Evolutionary conservation across 1,284 basidiomycete species (phyloP).

Genomic region (Fomes fomentarius): DNA sequence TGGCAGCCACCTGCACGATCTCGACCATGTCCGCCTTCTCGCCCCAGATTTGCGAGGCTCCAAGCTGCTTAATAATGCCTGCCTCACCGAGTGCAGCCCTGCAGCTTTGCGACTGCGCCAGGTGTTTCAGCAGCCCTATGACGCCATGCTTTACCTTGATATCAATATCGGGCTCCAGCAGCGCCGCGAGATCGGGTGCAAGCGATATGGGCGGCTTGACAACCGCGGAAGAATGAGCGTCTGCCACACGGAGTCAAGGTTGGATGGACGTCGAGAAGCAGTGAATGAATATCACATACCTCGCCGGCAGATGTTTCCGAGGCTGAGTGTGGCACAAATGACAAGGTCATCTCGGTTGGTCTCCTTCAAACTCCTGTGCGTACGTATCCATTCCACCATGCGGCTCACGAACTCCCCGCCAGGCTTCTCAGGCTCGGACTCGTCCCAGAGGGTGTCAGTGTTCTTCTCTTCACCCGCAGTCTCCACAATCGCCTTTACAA

Average conservation of each 20-base stretch:
- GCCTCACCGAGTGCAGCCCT: conserved; percentile 64
- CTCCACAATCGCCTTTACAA: conserved; percentile 86
- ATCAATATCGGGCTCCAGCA: conserved; percentile 51
- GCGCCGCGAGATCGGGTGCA: conserved; percentile 41
- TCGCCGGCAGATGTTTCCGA: conserved; percentile 82
- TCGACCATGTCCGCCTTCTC: conserved; percentile 78
- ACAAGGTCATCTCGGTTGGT: conserved; percentile 71
- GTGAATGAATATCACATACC: conserved; percentile 48
- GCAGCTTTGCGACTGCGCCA: conserved; percentile 76
- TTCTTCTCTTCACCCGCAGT: conserved; percentile 84
- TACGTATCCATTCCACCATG: conserved; percentile 80
- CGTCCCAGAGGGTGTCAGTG: conserved; percentile 73
- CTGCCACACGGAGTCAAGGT: conserved; percentile 41
- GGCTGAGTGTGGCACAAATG: conserved; percentile 79
- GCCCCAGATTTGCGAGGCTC: conserved; percentile 73
- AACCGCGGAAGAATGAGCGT: conserved; percentile 66
- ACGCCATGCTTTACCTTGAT: conserved; percentile 86
- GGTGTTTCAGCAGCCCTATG: conserved; percentile 82
- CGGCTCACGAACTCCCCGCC: conserved; percentile 74
- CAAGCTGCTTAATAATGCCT: conserved; percentile 63
- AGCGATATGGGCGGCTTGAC: conserved; percentile 54
- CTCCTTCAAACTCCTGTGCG: conserved; percentile 41
- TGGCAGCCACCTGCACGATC: conserved; percentile 85
- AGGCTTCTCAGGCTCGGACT: conserved; percentile 54
- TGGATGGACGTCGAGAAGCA: conserved; percentile 7